Evolutionary conservation across 2,329 filamentous ascomycete genomes (phyloP).

Genomic region (Ophiostoma piceae): DNA sequence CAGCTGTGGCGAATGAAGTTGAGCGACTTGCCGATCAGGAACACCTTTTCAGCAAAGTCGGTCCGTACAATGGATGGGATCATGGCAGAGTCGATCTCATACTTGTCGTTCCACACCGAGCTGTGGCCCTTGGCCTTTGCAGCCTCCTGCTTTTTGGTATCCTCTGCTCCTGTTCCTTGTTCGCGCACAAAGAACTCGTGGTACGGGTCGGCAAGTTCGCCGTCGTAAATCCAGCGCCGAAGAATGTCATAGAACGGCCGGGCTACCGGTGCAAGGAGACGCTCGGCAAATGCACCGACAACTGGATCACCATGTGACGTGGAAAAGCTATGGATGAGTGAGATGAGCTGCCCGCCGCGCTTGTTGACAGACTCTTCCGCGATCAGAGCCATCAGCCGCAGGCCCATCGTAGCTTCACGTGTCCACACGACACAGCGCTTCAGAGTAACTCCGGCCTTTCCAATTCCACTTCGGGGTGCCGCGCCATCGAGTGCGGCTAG

Average conservation of each 20-base stretch:
- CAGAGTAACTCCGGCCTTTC: constrained; percentile 84
- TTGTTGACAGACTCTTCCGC: constrained; percentile 77
- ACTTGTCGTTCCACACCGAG: constrained; percentile 98
- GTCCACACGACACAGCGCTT: constrained; percentile 98
- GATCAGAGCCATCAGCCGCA: constrained; percentile 89
- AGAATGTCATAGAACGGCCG: constrained; percentile 95
- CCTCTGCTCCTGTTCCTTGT: constrained; percentile 54
- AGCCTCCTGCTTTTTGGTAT: constrained; percentile 38
- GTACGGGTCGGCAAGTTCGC: constrained; percentile 93
- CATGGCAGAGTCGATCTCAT: constrained; percentile 77
- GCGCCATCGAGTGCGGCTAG: constrained; percentile 66
- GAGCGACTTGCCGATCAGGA: constrained; percentile 92
- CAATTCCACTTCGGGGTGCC: constrained; percentile 63
- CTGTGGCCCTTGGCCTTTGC: constrained; percentile 59
- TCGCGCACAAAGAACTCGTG: constrained; percentile 92
- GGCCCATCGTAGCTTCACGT: constrained; percentile 89
- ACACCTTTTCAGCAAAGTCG: constrained; percentile 93
- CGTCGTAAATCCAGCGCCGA: constrained; percentile 95
- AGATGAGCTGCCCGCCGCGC: constrained; percentile 87
- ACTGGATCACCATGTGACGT: constrained; percentile 93
- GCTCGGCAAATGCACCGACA: constrained; percentile 86
- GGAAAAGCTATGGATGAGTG: constrained; percentile 87
- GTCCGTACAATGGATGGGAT: constrained; percentile 88
- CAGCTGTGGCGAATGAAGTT: constrained; percentile 98
- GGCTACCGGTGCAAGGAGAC: constrained; percentile 79